A percentile compares a stretch with the other conserved stretches of the same genome.
Evolutionary conservation across 805 yeast species (phyloP).

Genomic region (Saccharomycopsis capsularis): DNA sequence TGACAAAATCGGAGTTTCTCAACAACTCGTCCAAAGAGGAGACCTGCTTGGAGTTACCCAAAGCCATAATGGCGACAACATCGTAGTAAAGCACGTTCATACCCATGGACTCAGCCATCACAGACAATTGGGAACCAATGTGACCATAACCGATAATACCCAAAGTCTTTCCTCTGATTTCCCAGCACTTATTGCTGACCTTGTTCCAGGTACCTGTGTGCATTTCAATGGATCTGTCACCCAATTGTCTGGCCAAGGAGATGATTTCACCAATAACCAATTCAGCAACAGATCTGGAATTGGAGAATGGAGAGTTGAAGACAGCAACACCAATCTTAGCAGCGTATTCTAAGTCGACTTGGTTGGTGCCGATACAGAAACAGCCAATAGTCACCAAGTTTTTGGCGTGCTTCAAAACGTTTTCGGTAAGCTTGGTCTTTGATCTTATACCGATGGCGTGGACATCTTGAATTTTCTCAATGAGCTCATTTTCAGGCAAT

Average conservation of each 20-base stretch:
- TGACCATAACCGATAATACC: conserved; percentile 98
- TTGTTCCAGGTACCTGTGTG: conserved; percentile 98
- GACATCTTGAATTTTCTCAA: conserved; percentile 86
- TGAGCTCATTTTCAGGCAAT: conserved; percentile 84
- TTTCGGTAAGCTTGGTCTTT: conserved; percentile 81
- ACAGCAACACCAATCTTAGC: conserved; percentile 93
- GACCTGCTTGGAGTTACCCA: conserved; percentile 96
- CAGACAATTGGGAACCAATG: conserved; percentile 95
- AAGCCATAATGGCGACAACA: conserved; percentile 84
- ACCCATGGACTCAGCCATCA: conserved; percentile 95
- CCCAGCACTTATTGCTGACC: conserved; percentile 94
- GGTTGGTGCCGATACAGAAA: conserved; percentile 99
- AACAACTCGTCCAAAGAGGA: conserved; percentile 77
- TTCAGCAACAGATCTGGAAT: conserved; percentile 98
- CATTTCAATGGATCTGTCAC: conserved; percentile 92
- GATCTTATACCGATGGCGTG: conserved; percentile 98
- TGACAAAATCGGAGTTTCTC: conserved; percentile 75
- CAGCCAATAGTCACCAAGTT: conserved; percentile 90
- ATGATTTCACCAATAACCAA: conserved; percentile 93
- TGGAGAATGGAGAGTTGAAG: conserved; percentile 97
- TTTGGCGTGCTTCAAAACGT: conserved; percentile 76
- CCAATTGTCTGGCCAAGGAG: conserved; percentile 89
- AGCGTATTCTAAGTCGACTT: conserved; percentile 87
- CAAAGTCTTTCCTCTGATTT: conserved; percentile 95
- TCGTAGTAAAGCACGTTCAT: conserved; percentile 94